Base-by-base conservation (phyloP, 495 filamentous ascomycete genomes). In the Staphylotrichum tortipilum region DNA sequence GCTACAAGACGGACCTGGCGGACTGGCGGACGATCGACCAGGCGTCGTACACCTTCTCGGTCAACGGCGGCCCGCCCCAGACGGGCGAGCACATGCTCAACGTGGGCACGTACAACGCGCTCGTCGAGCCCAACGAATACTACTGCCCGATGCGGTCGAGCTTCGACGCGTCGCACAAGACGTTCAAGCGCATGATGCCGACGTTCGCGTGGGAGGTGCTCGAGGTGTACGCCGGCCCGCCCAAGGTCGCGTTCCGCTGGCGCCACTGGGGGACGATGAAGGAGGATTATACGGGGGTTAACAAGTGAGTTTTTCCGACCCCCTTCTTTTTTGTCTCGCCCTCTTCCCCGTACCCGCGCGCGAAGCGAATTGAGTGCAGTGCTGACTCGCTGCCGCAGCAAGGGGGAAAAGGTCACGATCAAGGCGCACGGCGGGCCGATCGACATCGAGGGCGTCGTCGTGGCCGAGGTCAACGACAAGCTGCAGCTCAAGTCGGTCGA, bases 161-260 rank as follows among this genome's bases (percentile, higher is more conserved):
- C 59, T 84, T 84, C 52, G 72, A 71, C 11, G 68, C 64, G 5
- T 78, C 74, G 57, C 80, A 84, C 65, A 82, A 84, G 68, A 75
- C 78, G 1, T 83, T 85, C 56, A 84, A 83, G 67, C 65, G 76
- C 22, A 82, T 81, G 77, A 84, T 84, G 80, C 80, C 79, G 12
- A 78, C 76, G 0, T 84, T 85, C 66, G 79, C 79, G 0, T 85
- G 80, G 79, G 81, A 84, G 68, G 80, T 84, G 18, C 61, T 78
- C 12, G 81, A 83, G 65, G 79, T 85, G 3, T 82, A 79, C 55
- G 73, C 71, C 35, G 79, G 77, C 1, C 80, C 78, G 34, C 80
- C 81, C 18, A 61, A 63, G 44, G 81, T 85, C 4, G 63, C 72
- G 1, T 81, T 83, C 57, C 70, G 71, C 45, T 84, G 81, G 80